Percentiles rank a stretch among this genome's conserved stretches.
Conservation (phyloP, 2,329 filamentous ascomycete species). For the Parafenestella ontariensis region DNA sequence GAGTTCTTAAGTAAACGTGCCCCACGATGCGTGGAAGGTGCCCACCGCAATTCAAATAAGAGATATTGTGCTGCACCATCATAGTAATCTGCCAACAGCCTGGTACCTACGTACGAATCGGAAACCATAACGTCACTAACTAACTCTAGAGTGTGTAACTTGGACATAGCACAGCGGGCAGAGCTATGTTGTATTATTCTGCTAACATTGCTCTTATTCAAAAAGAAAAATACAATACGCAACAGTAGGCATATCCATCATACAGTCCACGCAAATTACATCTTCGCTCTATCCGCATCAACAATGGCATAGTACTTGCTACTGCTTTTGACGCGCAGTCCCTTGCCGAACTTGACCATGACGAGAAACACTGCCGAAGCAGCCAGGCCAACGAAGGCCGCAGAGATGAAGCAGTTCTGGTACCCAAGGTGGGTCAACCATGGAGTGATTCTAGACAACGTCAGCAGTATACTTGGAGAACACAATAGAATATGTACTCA, state of each 20-base stretch:
- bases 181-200: no score
- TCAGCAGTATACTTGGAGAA: not conserved
- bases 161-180: no score
- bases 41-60: no score
- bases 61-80: no score
- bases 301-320: constrained; percentile 46
- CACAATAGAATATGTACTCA: constrained; percentile 14
- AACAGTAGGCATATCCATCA: not conserved
- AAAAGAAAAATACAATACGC: no score
- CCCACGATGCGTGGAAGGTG: not conserved
- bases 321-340: constrained; percentile 34
- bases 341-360: constrained; percentile 60
- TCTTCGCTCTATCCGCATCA: constrained; percentile 12
- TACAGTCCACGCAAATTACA: not conserved
- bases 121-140: no score
- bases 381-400: constrained; percentile 53
- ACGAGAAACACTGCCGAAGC: constrained; percentile 50
- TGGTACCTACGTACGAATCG: no score
- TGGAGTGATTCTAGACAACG: constrained; percentile 45
- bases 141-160: no score
- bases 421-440: constrained; percentile 54
- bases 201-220: no score
- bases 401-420: constrained; percentile 53
- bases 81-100: no score
- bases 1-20: not conserved